These are phyloP conservation scores for Cercospora berteroae DNA, from an alignment of 2,329 filamentous ascomycete species.

Conservation along the genomic window DNA sequence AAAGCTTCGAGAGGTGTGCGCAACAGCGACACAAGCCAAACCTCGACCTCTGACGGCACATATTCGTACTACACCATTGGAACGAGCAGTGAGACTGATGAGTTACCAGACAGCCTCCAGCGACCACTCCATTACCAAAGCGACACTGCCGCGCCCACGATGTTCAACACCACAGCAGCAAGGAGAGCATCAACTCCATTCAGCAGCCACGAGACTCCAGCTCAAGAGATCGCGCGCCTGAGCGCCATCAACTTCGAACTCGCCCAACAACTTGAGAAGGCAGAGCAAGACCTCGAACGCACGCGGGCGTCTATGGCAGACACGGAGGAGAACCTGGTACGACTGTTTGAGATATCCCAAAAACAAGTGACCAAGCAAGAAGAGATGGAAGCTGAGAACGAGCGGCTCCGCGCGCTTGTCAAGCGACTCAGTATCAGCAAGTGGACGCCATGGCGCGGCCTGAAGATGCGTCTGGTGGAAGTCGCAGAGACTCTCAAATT, in stretches of 20 bases:
- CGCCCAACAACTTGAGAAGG: neutral
- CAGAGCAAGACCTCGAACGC: constrained; percentile 2
- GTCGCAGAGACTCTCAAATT: neutral
- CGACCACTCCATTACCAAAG: neutral
- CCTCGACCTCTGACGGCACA: neutral
- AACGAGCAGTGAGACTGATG: neutral
- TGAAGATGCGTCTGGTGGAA: constrained; percentile 1
- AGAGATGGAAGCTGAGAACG: constrained; percentile 5
- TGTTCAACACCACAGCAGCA: neutral
- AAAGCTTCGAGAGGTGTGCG: neutral
- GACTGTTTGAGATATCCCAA: neutral
- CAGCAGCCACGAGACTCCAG: neutral
- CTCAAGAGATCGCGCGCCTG: constrained; percentile 1
- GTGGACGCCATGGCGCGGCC: constrained; percentile 4
- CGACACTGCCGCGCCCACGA: neutral
- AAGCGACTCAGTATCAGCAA: neutral
- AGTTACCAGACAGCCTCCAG: neutral
- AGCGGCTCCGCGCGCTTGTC: neutral
- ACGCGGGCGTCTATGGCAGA: neutral
- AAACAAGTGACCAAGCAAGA: neutral
- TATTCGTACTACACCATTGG: neutral
- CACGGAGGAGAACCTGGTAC: neutral
- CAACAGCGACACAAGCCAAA: neutral
- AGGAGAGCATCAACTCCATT: neutral
- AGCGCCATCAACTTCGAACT: neutral